Conservation (phyloP, 163 green algal genomes). For the Prototheca wickerhamii region DNA sequence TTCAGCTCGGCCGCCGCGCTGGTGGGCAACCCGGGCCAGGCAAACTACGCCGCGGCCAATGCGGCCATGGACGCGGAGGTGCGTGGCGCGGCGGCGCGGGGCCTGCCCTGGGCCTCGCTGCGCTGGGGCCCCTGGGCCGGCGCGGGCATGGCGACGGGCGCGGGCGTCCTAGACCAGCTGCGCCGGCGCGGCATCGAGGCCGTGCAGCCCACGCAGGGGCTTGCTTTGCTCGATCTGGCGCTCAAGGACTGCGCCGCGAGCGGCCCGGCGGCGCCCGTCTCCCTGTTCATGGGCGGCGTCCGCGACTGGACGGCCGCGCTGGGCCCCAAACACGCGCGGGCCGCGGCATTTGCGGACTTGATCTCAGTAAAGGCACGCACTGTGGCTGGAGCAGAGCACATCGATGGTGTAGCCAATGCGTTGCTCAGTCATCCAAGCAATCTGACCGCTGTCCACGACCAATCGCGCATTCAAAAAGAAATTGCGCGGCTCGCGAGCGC, state of each 20-base stretch:
- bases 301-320: slow-evolving; percentile 11
- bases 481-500: neutral
- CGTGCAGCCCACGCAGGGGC: slow-evolving; percentile 21
- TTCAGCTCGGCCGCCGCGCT: slow-evolving; percentile 33
- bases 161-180: neutral
- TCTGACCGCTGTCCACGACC: no score
- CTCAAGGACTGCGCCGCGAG: neutral
- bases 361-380: neutral
- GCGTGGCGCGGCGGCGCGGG: neutral
- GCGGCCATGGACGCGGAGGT: slow-evolving; percentile 38
- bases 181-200: slow-evolving; percentile 32
- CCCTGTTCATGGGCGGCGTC: neutral
- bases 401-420: neutral
- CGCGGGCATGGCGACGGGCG: slow-evolving; percentile 24
- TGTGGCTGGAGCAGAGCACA: no score
- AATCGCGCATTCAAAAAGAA: no score
- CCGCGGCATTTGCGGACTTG: neutral
- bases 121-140: slow-evolving; percentile 69
- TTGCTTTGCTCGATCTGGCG: slow-evolving; percentile 7
- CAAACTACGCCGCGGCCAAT: slow-evolving; percentile 82
- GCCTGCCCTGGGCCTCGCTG: slow-evolving; percentile 11
- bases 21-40: slow-evolving; percentile 55
- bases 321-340: neutral
- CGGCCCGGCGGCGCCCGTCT: neutral
- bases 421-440: neutral